These are phyloP conservation scores for Immersiporthe knoxdaviesiana DNA, from an alignment of 2,329 filamentous ascomycete species.

Conservation along the genomic window DNA sequence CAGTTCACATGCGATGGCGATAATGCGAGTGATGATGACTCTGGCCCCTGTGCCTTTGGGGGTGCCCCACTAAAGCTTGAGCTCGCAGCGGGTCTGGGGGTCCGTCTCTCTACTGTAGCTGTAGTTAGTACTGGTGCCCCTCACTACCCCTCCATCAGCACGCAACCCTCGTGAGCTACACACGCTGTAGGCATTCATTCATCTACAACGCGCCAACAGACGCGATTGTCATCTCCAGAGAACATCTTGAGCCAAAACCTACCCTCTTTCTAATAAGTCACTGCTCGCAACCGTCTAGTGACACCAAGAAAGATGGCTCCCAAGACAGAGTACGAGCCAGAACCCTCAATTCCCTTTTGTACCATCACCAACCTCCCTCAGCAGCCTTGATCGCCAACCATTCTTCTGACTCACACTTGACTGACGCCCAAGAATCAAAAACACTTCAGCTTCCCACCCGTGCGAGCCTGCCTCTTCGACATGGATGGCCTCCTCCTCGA, in stretches of 20 bases:
- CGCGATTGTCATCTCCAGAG: neutral
- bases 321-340: slow-evolving; percentile 47
- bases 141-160: slow-evolving; percentile 9
- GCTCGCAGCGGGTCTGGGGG: neutral
- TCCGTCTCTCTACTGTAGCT: neutral
- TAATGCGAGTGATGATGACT: neutral
- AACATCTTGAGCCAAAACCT: neutral
- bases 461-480: slow-evolving; percentile 94
- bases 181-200: neutral
- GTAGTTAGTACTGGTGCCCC: neutral
- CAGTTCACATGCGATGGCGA: slow-evolving; percentile 15
- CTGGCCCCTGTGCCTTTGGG: neutral
- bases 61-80: neutral
- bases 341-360: neutral
- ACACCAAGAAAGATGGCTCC: slow-evolving; percentile 43
- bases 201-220: neutral
- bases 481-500: slow-evolving; percentile 97
- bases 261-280: neutral
- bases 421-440: neutral
- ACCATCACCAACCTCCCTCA: neutral
- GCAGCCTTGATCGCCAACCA: neutral
- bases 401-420: neutral
- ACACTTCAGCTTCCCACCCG: slow-evolving; percentile 75
- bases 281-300: neutral
- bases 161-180: neutral